Evolutionary conservation across 305 asterid genomes (phyloP), one percentile per base, ranked within the genome.

Genomic region (Fraxinus velutina): DNA sequence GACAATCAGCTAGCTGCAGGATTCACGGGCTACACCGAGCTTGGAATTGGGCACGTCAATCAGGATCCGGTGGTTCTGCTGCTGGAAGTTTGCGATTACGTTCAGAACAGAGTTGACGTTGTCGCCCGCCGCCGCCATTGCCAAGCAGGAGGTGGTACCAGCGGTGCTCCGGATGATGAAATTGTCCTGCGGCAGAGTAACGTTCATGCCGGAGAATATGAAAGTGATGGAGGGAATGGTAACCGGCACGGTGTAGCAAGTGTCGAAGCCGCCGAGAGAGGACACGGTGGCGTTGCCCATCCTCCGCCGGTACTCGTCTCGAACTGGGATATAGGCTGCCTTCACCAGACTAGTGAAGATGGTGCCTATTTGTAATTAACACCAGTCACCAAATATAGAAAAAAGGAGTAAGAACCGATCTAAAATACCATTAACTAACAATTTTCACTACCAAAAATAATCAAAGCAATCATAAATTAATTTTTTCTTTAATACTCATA

Each of bases 41-140:
- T 84, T 93, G 60, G 91, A 86, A 2, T 89, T 90, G 3, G 93
- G 91, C 9, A 84, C 86, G 79, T 95, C 97, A 79, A 95, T 90
- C 7, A 95, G 91, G 27, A 95, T 86, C 83, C 99, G 93, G 85
- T 95, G 99, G 91, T 95, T 95, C 89, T 95, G 99, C 77, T 95
- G 99, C 88, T 95, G 99, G 92, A 91, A 88, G 88, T 90, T 93
- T 81, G 97, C 98, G 66, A 95, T 93, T 17, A 95, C 97, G 82
- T 95, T 95, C 37, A 93, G 94, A 47, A 86, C 98, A 22, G 98
- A 88, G 86, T 93, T 92, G 2, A 88, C 90, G 27, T 82, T 84
- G 8, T 92, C 97, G 0, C 98, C 89, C 52, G 93, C 93, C 7
- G 95, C 95, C 36, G 99, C 98, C 93, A 95, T 93, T 77, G 98